Conservation (phyloP, 805 yeast genomes). For the Naumovozyma castellii region DNA sequence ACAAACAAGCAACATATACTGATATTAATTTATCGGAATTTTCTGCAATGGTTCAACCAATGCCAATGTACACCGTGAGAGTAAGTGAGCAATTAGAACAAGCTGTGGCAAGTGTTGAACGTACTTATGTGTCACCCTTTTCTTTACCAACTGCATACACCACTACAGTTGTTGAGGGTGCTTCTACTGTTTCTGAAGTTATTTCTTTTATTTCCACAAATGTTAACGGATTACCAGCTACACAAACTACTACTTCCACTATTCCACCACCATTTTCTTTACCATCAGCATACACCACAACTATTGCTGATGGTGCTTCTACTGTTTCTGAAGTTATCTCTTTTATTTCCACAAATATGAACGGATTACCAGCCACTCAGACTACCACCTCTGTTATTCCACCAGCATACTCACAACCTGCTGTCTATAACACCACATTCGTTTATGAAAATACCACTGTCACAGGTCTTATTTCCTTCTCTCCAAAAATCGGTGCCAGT, state of each 20-base stretch:
- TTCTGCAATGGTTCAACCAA: too few relatives aligned
- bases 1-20: too few relatives aligned
- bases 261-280: background rate
- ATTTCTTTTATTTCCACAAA: constrained; percentile 2
- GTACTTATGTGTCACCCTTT: too few relatives aligned
- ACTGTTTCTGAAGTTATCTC: constrained; percentile 2
- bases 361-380: constrained; percentile 21
- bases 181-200: constrained; percentile 1
- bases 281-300: constrained; percentile 5
- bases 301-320: background rate
- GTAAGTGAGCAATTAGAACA: too few relatives aligned
- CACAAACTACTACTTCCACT: background rate
- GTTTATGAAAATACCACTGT: too few relatives aligned
- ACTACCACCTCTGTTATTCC: constrained; percentile 26
- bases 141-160: constrained; percentile 3
- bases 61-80: too few relatives aligned
- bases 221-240: background rate
- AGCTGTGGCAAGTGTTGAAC: too few relatives aligned
- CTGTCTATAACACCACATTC: too few relatives aligned
- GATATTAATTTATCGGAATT: too few relatives aligned
- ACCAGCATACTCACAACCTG: too few relatives aligned
- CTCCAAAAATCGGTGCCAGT: too few relatives aligned
- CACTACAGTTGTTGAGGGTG: constrained; percentile 1
- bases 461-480: too few relatives aligned
- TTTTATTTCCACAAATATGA: constrained; percentile 2